Conservation (phyloP, 2,329 filamentous ascomycete genomes). For the Monilinia aucupariae region DNA sequence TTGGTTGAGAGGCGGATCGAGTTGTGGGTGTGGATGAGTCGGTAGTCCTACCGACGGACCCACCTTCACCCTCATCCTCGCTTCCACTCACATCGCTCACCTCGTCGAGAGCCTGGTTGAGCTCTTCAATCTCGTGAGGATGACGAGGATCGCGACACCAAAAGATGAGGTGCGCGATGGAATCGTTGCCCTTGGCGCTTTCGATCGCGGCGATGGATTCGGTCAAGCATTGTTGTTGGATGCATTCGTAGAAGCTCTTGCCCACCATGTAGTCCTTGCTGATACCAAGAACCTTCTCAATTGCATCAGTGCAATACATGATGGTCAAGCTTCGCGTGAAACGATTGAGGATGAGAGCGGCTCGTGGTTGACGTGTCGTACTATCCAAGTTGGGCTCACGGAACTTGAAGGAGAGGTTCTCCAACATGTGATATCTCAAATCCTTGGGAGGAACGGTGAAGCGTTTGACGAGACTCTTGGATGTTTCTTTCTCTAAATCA, state of each 20-base stretch:
- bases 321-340: slow-evolving; percentile 78
- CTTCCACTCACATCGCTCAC: slow-evolving; percentile 40
- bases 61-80: slow-evolving; percentile 39
- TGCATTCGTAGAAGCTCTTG: slow-evolving; percentile 83
- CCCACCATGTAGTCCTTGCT: slow-evolving; percentile 63
- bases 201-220: slow-evolving; percentile 76
- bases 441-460: slow-evolving; percentile 79
- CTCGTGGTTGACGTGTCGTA: slow-evolving; percentile 69
- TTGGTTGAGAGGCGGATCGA: slow-evolving; percentile 31
- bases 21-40: slow-evolving; percentile 37
- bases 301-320: slow-evolving; percentile 79
- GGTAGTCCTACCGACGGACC: slow-evolving; percentile 27
- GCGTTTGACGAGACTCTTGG: slow-evolving; percentile 42
- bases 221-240: slow-evolving; percentile 68
- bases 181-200: slow-evolving; percentile 83
- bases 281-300: slow-evolving; percentile 70
- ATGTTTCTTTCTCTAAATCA: not conserved
- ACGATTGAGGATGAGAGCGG: slow-evolving; percentile 78
- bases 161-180: slow-evolving; percentile 83
- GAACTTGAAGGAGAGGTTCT: slow-evolving; percentile 79
- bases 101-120: slow-evolving; percentile 41
- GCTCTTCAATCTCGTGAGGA: slow-evolving; percentile 41
- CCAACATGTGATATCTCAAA: slow-evolving; percentile 84
- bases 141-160: slow-evolving; percentile 71
- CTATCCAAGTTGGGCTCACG: slow-evolving; percentile 48